A percentile compares a stretch with the other conserved stretches of the same genome.
Evolutionary conservation across 1,284 basidiomycete species (phyloP).

Genomic region (Tilletia caries): DNA sequence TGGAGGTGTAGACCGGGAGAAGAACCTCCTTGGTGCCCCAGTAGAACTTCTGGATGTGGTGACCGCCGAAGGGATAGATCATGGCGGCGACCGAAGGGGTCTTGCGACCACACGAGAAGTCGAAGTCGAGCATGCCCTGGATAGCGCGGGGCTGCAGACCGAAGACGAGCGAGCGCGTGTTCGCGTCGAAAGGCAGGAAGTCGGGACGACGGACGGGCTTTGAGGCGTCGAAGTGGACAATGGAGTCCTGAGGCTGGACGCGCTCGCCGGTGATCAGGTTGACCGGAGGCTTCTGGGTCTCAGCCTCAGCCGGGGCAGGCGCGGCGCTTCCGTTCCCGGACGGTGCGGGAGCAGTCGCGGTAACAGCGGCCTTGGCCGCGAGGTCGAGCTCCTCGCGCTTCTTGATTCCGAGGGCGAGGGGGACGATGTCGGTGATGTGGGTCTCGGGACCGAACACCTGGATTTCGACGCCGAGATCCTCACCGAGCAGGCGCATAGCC

Average conservation of each 20-base stretch:
- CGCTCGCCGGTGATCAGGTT: constrained; percentile 69
- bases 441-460: constrained; percentile 94
- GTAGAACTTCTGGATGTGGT: constrained; percentile 99
- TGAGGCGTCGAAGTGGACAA: constrained; percentile 71
- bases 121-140: constrained; percentile 99
- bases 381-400: constrained; percentile 47
- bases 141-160: constrained; percentile 98
- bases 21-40: constrained; percentile 99
- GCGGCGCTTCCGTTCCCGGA: constrained; percentile 22
- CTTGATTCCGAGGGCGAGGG: constrained; percentile 82
- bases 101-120: constrained; percentile 91
- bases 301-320: constrained; percentile 25
- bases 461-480: constrained; percentile 95
- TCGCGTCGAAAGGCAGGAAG: constrained; percentile 66
- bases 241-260: constrained; percentile 76
- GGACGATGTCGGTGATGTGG: constrained; percentile 97
- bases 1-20: constrained; percentile 90
- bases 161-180: constrained; percentile 91
- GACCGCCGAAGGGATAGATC: constrained; percentile 99
- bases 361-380: constrained; percentile 43
- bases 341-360: constrained; percentile 26
- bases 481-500: constrained; percentile 95
- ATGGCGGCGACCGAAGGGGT: constrained; percentile 96
- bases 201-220: constrained; percentile 35
- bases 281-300: constrained; percentile 62